Evolutionary conservation across 805 yeast species (phyloP).

Genomic region (Candida schatavii): DNA sequence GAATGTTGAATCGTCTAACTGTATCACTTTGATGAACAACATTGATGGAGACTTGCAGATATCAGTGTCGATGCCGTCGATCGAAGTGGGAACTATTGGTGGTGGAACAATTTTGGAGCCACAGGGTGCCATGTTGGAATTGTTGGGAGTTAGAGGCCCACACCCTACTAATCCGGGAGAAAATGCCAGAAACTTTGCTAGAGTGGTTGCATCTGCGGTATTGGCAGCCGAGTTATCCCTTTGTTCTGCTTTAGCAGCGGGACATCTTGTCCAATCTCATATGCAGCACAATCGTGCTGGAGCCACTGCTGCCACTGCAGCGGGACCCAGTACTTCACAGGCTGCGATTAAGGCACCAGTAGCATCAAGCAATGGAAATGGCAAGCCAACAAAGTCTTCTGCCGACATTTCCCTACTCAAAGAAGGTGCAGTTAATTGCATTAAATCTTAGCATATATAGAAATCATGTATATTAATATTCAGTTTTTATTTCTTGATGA

Average conservation of each 20-base stretch:
- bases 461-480: conserved; percentile 3
- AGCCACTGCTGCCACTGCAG: conserved; percentile 36
- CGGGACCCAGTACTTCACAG: conserved; percentile 14
- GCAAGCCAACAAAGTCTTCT: conserved; percentile 12
- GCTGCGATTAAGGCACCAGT: conserved; percentile 10
- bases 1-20: conserved; percentile 94
- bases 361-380: conserved; percentile 24
- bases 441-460: conserved; percentile 45
- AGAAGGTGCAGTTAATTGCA: conserved; percentile 74
- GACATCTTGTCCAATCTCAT: conserved; percentile 96
- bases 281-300: conserved; percentile 89
- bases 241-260: conserved; percentile 96
- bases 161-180: conserved; percentile 91
- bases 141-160: conserved; percentile 94
- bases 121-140: conserved; percentile 92
- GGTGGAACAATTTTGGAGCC: conserved; percentile 99
- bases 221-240: conserved; percentile 94
- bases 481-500: too few species aligned
- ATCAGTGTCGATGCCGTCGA: conserved; percentile 98
- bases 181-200: conserved; percentile 91
- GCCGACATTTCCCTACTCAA: conserved; percentile 45
- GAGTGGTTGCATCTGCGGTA: conserved; percentile 89
- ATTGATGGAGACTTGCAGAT: conserved; percentile 76
- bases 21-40: conserved; percentile 89
- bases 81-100: conserved; percentile 98